A percentile compares a stretch with the other conserved stretches of the same genome.
Conservation (phyloP, 768 basidiomycete genomes). For the Boletus vermiculosoides region DNA sequence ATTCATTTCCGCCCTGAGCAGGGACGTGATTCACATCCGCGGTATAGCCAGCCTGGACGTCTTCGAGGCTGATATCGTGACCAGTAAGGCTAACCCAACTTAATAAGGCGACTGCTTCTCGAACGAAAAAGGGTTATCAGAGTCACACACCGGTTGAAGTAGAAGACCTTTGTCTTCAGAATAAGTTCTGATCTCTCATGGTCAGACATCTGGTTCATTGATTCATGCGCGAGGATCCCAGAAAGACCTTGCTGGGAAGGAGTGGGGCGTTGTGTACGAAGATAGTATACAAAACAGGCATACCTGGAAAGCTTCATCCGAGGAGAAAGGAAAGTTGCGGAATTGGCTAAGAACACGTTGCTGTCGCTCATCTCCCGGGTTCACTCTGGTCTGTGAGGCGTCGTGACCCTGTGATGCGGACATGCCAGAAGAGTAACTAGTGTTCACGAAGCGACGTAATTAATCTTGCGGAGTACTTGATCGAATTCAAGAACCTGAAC, state of each 20-base stretch:
- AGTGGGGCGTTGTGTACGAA: background rate
- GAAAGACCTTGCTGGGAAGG: conserved; percentile 60
- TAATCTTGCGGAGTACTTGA: conserved; percentile 1
- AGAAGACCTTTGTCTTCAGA: conserved; percentile 60
- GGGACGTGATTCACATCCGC: conserved; percentile 11
- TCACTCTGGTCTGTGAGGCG: conserved; percentile 7
- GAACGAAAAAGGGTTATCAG: conserved; percentile 23
- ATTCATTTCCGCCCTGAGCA: conserved; percentile 25
- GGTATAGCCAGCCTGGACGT: conserved; percentile 17
- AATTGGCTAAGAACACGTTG: conserved; percentile 35
- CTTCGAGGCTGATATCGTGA: conserved; percentile 29
- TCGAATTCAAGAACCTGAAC: background rate
- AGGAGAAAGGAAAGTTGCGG: conserved; percentile 48
- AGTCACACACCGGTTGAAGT: conserved; percentile 59
- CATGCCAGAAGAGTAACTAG: conserved; percentile 12
- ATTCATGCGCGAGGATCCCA: conserved; percentile 47
- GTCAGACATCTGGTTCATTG: conserved; percentile 35
- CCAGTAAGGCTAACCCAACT: conserved; percentile 30
- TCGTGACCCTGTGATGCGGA: conserved; percentile 14
- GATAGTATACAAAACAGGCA: conserved; percentile 3
- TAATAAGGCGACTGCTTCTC: conserved; percentile 27
- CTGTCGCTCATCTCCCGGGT: conserved; percentile 14
- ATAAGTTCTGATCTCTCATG: conserved; percentile 47
- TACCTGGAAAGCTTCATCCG: conserved; percentile 63
- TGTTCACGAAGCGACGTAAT: conserved; percentile 16